A percentile compares a stretch with the other conserved stretches of the same genome.
These are phyloP conservation scores for Calocera cornea DNA, from an alignment of 768 basidiomycete genomes.

Conservation along the genomic window DNA sequence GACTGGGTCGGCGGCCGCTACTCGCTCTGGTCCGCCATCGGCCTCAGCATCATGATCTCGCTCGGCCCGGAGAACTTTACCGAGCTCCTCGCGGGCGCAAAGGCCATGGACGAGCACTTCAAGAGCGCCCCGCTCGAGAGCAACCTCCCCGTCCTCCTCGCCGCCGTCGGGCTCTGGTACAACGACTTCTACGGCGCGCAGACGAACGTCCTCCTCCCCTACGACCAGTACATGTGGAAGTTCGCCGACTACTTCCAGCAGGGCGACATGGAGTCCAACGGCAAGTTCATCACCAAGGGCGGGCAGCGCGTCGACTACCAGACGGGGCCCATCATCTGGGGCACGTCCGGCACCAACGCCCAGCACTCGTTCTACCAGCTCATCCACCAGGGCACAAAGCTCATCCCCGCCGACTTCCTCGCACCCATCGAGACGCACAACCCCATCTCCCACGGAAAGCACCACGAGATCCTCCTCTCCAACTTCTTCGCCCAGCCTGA, in stretches of 20 bases:
- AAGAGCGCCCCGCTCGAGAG: conserved; percentile 71
- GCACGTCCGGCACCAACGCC: conserved; percentile 93
- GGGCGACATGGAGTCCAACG: conserved; percentile 99
- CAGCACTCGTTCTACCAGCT: conserved; percentile 99
- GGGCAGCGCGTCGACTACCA: conserved; percentile 89
- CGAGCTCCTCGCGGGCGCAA: conserved; percentile 76
- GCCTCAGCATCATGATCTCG: conserved; percentile 81
- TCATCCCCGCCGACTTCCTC: conserved; percentile 85
- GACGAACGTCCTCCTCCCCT: conserved; percentile 88
- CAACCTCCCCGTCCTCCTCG: conserved; percentile 86
- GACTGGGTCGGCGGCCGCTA: conserved; percentile 99
- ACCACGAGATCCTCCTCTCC: conserved; percentile 92
- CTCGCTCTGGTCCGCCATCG: conserved; percentile 96
- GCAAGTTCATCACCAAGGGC: conserved; percentile 88
- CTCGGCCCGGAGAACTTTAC: conserved; percentile 94
- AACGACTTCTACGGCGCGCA: conserved; percentile 97
- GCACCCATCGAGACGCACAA: conserved; percentile 83
- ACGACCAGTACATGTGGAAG: conserved; percentile 98
- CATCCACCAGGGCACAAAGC: conserved; percentile 83
- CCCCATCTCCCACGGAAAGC: conserved; percentile 72
- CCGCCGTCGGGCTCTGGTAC: conserved; percentile 91
- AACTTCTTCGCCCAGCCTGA: conserved; percentile 99
- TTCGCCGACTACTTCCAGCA: conserved; percentile 99
- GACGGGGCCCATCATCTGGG: conserved; percentile 99
- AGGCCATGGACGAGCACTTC: conserved; percentile 98